Base-by-base conservation (phyloP, 805 yeast species). In the Pichia phayaonensis region DNA sequence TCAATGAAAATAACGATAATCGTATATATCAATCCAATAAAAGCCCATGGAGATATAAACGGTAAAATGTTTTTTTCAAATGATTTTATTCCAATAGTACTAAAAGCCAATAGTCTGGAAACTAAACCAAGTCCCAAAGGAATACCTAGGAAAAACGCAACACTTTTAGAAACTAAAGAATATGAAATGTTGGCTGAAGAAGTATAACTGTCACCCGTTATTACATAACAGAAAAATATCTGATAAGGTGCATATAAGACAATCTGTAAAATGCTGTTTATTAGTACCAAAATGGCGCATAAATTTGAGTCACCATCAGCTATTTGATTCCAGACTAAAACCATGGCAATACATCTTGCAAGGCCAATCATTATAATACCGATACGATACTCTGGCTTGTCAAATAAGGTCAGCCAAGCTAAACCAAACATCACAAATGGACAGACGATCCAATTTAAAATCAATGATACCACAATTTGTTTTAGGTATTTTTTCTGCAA, bases 281-380 rank as follows among this genome's bases (percentile, higher is more conserved):
- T n/a, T n/a, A n/a, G n/a, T n/a, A n/a, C n/a, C n/a, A n/a, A n/a
- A n/a, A n/a, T n/a, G n/a, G n/a, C n/a, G n/a, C n/a, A n/a, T 42
- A 76, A 60, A 40, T 69, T 69, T 44, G 64, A 62, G 57, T 78
- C 80, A 7, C 84, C 84, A 8, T 64, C 71, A 2, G 83, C 79
- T 18, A 80, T 65, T 29, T 75, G 72, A 57, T 75, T 79, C 84
- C 84, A 79, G 26, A 79, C 60, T 46, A 80, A 62, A 1, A 79
- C 84, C 84, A 80, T 79, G 22, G 84, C 84, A 54, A 79, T 78
- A 59, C 84, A 79, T 51, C 84, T 63, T 7, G 82, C 84, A 36
- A 76, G 50, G 1, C 84, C 84, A 44, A 80, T 76, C 75, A 80
- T 72, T 29, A 80, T 76, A n/a, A 80, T 69, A 1, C 84, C 84